These are phyloP conservation scores for Capsicum chinense DNA, from an alignment of 257 asterid genomes.

Conservation along the genomic window DNA sequence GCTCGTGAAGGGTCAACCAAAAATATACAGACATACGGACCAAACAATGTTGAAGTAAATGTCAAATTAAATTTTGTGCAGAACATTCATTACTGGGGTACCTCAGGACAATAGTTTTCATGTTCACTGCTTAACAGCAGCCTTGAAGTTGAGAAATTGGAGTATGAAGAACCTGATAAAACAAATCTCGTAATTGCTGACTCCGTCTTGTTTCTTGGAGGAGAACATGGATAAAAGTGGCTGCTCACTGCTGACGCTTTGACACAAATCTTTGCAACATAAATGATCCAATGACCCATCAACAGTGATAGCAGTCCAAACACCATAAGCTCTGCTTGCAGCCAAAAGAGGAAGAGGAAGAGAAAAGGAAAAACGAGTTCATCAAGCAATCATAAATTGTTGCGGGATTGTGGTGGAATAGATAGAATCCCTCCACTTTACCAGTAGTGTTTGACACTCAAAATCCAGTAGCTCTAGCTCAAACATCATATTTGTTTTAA, in stretches of 20 bases:
- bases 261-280: constrained; percentile 81
- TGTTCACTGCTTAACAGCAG: constrained; percentile 40
- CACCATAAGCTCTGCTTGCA: constrained; percentile 77
- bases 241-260: constrained; percentile 78
- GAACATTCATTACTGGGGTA: constrained; percentile 34
- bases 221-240: constrained; percentile 81
- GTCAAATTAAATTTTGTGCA: background rate
- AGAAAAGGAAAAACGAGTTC: background rate
- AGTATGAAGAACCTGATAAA: constrained; percentile 38
- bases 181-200: constrained; percentile 33
- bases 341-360: constrained; percentile 24
- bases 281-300: constrained; percentile 91
- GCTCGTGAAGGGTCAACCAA: background rate
- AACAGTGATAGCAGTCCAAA: constrained; percentile 89
- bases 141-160: constrained; percentile 55
- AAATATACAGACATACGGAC: background rate
- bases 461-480: background rate
- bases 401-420: background rate
- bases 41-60: background rate
- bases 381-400: background rate
- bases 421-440: background rate
- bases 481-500: background rate
- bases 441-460: no score
- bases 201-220: constrained; percentile 36
- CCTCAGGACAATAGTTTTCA: constrained; percentile 67